Conservation (phyloP, 1,284 basidiomycete genomes). For the Tilletia setariae region DNA sequence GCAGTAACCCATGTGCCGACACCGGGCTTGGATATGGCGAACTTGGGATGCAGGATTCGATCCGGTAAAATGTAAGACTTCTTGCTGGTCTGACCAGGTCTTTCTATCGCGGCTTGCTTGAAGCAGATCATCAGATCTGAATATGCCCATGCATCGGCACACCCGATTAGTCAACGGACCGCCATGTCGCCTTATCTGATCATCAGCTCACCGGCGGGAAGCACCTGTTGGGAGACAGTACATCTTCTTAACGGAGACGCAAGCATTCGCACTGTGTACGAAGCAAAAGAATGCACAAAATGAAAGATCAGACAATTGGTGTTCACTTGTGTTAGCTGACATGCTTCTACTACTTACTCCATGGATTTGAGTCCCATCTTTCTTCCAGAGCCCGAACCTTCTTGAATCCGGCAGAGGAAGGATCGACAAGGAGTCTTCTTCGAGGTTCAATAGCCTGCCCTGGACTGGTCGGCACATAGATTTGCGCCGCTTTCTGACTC, state of each 20-base stretch:
- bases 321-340: background rate
- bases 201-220: constrained; percentile 22
- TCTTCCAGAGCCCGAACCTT: background rate
- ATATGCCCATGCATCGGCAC: background rate
- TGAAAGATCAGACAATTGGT: background rate
- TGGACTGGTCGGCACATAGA: background rate
- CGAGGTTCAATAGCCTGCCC: background rate
- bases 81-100: background rate
- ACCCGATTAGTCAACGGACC: background rate
- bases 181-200: background rate
- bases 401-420: background rate
- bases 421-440: background rate
- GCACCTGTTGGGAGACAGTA: constrained; percentile 18
- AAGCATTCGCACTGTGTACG: constrained; percentile 23
- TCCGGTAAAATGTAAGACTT: constrained; percentile 22
- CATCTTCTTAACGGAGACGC: constrained; percentile 25
- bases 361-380: constrained; percentile 8
- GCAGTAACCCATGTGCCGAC: constrained; percentile 20
- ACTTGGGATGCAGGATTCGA: constrained; percentile 25
- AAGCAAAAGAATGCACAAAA: background rate
- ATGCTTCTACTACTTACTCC: background rate
- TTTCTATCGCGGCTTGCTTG: constrained; percentile 16
- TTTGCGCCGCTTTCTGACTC: background rate
- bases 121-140: constrained; percentile 24
- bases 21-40: constrained; percentile 18